Evolutionary conservation across 2,329 filamentous ascomycete genomes (phyloP).

Genomic region (Metarhizium guizhouense): DNA sequence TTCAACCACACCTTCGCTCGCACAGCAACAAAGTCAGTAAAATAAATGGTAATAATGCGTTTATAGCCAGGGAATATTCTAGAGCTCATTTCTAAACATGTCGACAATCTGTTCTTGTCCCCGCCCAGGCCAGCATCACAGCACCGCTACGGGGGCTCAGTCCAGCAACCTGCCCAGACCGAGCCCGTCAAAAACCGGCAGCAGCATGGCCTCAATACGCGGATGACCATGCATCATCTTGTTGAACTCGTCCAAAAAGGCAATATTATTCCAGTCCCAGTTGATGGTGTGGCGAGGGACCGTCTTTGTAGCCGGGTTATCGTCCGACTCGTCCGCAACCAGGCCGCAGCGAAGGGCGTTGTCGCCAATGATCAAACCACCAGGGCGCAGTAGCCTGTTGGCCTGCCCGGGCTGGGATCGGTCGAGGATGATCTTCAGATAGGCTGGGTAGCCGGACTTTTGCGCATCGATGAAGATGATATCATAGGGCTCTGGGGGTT

Average conservation of each 20-base stretch:
- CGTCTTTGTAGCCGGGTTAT: constrained; percentile 3
- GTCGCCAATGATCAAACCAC: constrained; percentile 23
- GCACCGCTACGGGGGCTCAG: not conserved
- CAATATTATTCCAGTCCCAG: constrained; percentile 3
- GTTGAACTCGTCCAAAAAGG: constrained; percentile 6
- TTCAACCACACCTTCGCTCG: too few relatives aligned
- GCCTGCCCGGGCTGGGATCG: constrained; percentile 22
- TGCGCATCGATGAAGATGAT: constrained; percentile 38
- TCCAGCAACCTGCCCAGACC: constrained; percentile 4
- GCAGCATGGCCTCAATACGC: constrained; percentile 3
- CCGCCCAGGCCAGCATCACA: not conserved
- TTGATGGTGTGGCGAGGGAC: constrained; percentile 3
- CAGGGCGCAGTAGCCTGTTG: constrained; percentile 13
- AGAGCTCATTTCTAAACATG: too few relatives aligned
- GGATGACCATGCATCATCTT: not conserved
- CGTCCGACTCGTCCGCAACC: constrained; percentile 22
- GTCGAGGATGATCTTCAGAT: constrained; percentile 30
- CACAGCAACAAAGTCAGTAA: too few relatives aligned
- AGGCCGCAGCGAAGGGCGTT: constrained; percentile 35
- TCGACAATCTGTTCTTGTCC: not conserved
- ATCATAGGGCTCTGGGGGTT: constrained; percentile 31
- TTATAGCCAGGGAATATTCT: too few relatives aligned
- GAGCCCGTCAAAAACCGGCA: constrained; percentile 5
- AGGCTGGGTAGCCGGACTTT: constrained; percentile 33
- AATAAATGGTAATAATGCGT: too few relatives aligned